A percentile compares a stretch with the other conserved stretches of the same genome.
phyloP scores from a whole-genome alignment of 192 early-diverging fungal species.

The Podila verticillata region DNA sequence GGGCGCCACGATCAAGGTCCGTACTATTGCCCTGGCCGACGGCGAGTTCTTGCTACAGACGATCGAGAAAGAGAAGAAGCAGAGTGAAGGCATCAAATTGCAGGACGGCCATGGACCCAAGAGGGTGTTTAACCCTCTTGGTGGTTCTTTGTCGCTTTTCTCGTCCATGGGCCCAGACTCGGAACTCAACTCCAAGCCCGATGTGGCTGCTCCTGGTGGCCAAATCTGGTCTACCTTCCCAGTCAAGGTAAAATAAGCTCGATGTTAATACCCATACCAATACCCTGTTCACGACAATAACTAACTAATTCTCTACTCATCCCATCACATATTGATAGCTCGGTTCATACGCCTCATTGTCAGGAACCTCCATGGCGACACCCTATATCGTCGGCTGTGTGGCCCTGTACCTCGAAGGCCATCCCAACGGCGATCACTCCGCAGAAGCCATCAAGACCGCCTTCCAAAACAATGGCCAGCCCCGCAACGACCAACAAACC shows the following conservation, averaged over 20 bases:
- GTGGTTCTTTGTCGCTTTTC: slow-evolving; percentile 74
- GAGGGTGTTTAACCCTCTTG: slow-evolving; percentile 55
- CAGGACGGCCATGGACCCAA: slow-evolving; percentile 58
- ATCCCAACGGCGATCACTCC: slow-evolving; percentile 28
- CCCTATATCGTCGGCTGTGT: slow-evolving; percentile 60
- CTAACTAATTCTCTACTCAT: no score
- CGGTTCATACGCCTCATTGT: slow-evolving; percentile 61
- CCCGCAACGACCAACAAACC: slow-evolving; percentile 20
- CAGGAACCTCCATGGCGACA: slow-evolving; percentile 78
- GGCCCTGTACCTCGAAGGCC: slow-evolving; percentile 47
- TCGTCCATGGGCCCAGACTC: slow-evolving; percentile 79
- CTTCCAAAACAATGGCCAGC: slow-evolving; percentile 41
- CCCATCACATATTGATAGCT: slow-evolving; percentile 13
- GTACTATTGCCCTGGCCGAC: slow-evolving; percentile 61
- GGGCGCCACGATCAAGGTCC: slow-evolving; percentile 62
- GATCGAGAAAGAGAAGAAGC: slow-evolving; percentile 42
- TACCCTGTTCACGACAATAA: no score
- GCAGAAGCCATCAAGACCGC: slow-evolving; percentile 42
- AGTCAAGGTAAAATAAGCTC: slow-evolving; percentile 52
- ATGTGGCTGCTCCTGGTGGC: slow-evolving; percentile 69
- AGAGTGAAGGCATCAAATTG: slow-evolving; percentile 46
- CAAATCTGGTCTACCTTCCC: slow-evolving; percentile 72
- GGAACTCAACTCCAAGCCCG: slow-evolving; percentile 73
- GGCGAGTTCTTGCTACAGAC: slow-evolving; percentile 59
- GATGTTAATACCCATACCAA: no score